phyloP scores from a whole-genome alignment of 1,284 basidiomycete genomes.

The Leccinum olivaceoglutinosum region DNA sequence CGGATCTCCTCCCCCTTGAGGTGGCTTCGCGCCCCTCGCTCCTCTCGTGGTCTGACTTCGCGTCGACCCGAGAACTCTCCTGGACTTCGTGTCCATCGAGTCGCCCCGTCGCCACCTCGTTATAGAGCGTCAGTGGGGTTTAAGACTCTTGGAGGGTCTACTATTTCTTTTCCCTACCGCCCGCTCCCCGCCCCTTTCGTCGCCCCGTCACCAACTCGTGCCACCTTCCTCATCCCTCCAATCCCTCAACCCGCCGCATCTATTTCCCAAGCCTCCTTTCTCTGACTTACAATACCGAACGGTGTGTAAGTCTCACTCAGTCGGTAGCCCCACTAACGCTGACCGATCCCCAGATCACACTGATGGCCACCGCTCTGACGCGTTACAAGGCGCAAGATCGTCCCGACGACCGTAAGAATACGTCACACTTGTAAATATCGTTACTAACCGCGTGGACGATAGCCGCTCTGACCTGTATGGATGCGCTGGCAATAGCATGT shows the following conservation, averaged over 20 bases:
- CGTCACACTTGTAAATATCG: not conserved
- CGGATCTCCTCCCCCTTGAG: not conserved
- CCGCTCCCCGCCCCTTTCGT: too few species aligned
- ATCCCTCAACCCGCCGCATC: not conserved
- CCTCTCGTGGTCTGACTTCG: not conserved
- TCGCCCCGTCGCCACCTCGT: not conserved
- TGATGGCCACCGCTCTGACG: not conserved
- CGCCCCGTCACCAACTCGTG: not conserved
- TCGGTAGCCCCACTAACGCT: not conserved
- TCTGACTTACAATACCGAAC: not conserved
- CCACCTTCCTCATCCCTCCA: not conserved
- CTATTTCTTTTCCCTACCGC: too few species aligned
- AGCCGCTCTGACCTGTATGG: conserved; percentile 1
- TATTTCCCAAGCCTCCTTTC: not conserved
- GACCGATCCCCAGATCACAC: not conserved
- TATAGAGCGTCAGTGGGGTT: not conserved
- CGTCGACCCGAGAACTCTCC: not conserved
- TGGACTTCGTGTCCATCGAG: conserved; percentile 2
- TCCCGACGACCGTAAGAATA: not conserved
- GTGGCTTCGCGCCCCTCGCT: not conserved
- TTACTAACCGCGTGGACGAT: not conserved
- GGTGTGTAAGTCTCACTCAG: not conserved
- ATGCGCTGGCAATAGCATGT: not conserved
- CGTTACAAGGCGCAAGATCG: not conserved
- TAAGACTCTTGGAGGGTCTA: not conserved